A percentile compares a stretch with the other conserved stretches of the same genome.
Conservation (phyloP, 495 filamentous ascomycete species). For the Penicillium paxilli region DNA sequence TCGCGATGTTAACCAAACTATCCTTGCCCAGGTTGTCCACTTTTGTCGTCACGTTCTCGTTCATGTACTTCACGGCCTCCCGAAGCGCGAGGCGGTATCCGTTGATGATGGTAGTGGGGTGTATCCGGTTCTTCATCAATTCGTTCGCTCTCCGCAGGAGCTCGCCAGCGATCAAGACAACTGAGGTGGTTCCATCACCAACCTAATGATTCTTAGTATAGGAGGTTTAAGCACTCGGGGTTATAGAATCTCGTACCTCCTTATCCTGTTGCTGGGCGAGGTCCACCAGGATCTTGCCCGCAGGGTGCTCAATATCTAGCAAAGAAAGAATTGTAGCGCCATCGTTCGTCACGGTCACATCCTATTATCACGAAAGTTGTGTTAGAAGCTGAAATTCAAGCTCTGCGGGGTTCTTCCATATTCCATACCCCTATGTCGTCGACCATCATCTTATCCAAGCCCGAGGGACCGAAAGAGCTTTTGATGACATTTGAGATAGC, state of each 20-base stretch:
- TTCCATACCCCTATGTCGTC: slow-evolving; percentile 90
- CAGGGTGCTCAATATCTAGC: slow-evolving; percentile 95
- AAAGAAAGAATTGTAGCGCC: slow-evolving; percentile 94
- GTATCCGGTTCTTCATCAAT: slow-evolving; percentile 99
- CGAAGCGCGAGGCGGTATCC: slow-evolving; percentile 93
- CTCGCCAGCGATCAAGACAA: slow-evolving; percentile 96
- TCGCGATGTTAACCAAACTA: slow-evolving; percentile 90
- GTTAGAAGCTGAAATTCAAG: slow-evolving; percentile 26
- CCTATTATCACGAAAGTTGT: slow-evolving; percentile 46
- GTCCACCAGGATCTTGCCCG: slow-evolving; percentile 97
- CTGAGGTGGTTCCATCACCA: slow-evolving; percentile 96
- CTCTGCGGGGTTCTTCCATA: slow-evolving; percentile 28
- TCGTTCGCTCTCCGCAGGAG: slow-evolving; percentile 94
- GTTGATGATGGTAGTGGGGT: slow-evolving; percentile 98
- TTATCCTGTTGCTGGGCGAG: slow-evolving; percentile 98
- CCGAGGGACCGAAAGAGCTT: slow-evolving; percentile 95
- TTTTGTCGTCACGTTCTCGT: slow-evolving; percentile 93
- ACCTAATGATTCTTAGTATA: slow-evolving; percentile 50
- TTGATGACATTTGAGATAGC: slow-evolving; percentile 98
- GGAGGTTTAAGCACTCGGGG: neutral
- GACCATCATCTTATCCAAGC: slow-evolving; percentile 99
- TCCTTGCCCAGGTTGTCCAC: slow-evolving; percentile 89
- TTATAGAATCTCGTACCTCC: slow-evolving; percentile 56
- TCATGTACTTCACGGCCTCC: slow-evolving; percentile 98
- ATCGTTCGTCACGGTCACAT: slow-evolving; percentile 99